Base-by-base conservation (phyloP, 768 basidiomycete species). In the Suillus brevipes region DNA sequence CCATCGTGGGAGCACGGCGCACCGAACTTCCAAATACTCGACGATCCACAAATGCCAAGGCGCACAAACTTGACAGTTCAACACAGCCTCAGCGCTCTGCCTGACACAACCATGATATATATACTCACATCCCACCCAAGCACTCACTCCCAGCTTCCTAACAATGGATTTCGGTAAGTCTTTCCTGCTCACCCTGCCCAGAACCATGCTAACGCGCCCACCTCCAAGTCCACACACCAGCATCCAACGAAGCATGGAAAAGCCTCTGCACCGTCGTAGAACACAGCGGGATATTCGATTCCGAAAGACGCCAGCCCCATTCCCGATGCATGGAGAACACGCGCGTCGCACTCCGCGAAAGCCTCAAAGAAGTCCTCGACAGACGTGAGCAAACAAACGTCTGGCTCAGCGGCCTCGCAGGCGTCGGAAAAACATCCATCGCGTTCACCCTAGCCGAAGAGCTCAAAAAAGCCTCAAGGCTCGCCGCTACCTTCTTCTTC, bases 401-500 rank as follows among this genome's bases (percentile, higher is more conserved):
- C 28, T 58, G 57, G 57, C 57, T 40, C 23, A 40, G 28, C 20
- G 57, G 25, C 57, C 25, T 18, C 34, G 18, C 16, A 2, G 38
- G 57, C 14, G 23, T 58, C 10, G 56, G 14, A n/a, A 58, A 58
- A 23, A 58, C 56, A 25, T 58, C 57, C 23, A 25, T 57, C 2
- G 37, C 23, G 3, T 58, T 28, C 57, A 58, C 57, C 2, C 1
- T 58, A 28, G 57, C 38, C 20, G 57, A 58, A 38, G 57, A 58
- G 57, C 28, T 40, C 8, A 40, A 38, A 58, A 38, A 38, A 25
- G 66, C 60, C 13, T 60, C 65, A 10, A 68, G 67, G 42, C 67
- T 70, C 6, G 70, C 64, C 10, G 69, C 69, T 23, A 64, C 61
- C 1, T 71, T 71, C 20, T 70, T 71, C 65, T 71, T 71, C 25